Base-by-base conservation (phyloP, 1,139 yeast genomes). In the Candida dubliniensis region DNA sequence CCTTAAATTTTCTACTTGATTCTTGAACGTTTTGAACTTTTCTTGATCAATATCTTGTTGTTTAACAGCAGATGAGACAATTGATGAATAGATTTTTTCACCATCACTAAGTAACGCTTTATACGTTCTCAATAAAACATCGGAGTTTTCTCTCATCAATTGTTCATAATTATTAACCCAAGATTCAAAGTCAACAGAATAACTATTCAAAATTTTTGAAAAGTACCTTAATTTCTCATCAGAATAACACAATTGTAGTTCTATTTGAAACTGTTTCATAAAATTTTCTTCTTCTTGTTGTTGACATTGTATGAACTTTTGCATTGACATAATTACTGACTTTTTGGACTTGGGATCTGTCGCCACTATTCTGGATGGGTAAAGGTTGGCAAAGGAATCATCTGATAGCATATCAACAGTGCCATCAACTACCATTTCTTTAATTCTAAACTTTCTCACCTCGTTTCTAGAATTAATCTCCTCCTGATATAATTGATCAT, bases 101-200 rank as follows among this genome's bases (percentile, higher is more conserved):
- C 87, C 87, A 44, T 84, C 90, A 8, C 57, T 52, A 3, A 77
- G 62, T 14, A 84, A 54, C 0, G 66, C 48, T 46, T 70, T 74
- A 47, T 82, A 67, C 1, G 66, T 54, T 43, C 76, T 73, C 40
- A 83, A 63, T 1, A 79, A 55, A 2, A 86, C 78, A 14, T 73
- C 74, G 7, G 71, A 67, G 38, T 70, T 66, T 1, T 67, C 66
- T 0, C 57, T 51, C 60, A 83, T 62, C 8, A 72, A 46, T 1
- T 61, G 61, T 36, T 74, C 70, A 52, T 78, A 77, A 41, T 70
- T 71, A 7, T 54, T 51, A 30, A 74, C 55, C 93, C 95, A 86
- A 31, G 68, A 64, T 27, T 63, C 63, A 36, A 77, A 77, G 38
- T 77, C 74, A 36, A 73, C 66, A 0, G 79, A 67, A 42, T 71